Evolutionary conservation across 371 early-diverging fungal species (phyloP).

Genomic region (Amoeboaphelidium protococcarum): DNA sequence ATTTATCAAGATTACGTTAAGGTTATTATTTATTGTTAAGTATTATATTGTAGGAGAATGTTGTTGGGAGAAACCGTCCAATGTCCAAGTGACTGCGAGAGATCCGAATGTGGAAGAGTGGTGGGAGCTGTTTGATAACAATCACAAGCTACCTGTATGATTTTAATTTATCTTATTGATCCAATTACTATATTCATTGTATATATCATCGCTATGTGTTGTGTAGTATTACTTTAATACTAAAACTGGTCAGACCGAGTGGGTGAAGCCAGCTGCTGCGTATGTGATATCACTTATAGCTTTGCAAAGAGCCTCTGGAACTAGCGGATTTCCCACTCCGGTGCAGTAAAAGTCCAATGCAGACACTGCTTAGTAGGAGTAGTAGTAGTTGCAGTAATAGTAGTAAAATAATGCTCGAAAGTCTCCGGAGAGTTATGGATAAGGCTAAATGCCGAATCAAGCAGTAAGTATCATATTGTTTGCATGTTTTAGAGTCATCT

Average conservation of each 20-base stretch:
- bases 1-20: neutral
- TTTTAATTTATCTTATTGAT: too few species aligned
- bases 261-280: conserved; percentile 44
- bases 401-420: neutral
- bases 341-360: neutral
- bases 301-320: conserved; percentile 14
- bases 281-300: conserved; percentile 43
- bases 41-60: conserved; percentile 26
- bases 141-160: conserved; percentile 20
- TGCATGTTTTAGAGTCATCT: too few species aligned
- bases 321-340: conserved; percentile 9
- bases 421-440: too few species aligned
- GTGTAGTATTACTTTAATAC: conserved; percentile 65
- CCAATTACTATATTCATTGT: too few species aligned
- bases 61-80: conserved; percentile 19
- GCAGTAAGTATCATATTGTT: too few species aligned
- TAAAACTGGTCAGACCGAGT: conserved; percentile 47
- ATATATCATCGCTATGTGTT: neutral
- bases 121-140: conserved; percentile 80
- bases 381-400: too few species aligned
- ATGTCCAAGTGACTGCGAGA: conserved; percentile 4
- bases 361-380: neutral
- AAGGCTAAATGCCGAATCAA: too few species aligned
- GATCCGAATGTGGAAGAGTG: conserved; percentile 45
- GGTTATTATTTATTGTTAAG: neutral